Conservation (phyloP, 805 yeast species). For the Isabelozyma gotoi region DNA sequence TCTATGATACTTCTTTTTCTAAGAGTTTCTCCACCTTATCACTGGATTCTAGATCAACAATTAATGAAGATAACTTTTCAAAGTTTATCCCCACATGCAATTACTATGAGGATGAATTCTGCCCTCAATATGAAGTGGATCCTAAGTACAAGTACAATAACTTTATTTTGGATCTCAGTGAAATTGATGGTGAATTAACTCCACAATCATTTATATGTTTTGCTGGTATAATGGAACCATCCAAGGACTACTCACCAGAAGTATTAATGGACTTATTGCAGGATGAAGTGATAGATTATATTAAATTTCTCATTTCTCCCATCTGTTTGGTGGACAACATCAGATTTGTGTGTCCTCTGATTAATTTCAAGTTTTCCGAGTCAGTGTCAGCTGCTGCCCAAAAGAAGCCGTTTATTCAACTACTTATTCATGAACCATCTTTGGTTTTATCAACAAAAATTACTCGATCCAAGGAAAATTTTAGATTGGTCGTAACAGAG, state of each 20-base stretch:
- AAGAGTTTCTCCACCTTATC: slow-evolving; percentile 10
- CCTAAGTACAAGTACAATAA: slow-evolving; percentile 53
- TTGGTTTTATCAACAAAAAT: slow-evolving; percentile 25
- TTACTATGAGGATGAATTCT: slow-evolving; percentile 30
- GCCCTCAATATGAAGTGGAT: slow-evolving; percentile 27
- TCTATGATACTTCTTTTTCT: background rate
- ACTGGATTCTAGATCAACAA: slow-evolving; percentile 3
- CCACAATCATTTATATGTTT: slow-evolving; percentile 44
- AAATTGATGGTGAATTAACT: slow-evolving; percentile 45
- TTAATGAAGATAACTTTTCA: slow-evolving; percentile 1
- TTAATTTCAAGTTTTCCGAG: slow-evolving; percentile 40
- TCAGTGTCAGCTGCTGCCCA: slow-evolving; percentile 16
- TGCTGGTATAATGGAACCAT: slow-evolving; percentile 31
- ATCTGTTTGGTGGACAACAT: slow-evolving; percentile 39
- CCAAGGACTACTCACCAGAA: slow-evolving; percentile 40
- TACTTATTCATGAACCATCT: slow-evolving; percentile 36
- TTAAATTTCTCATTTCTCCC: slow-evolving; percentile 34
- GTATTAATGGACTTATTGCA: slow-evolving; percentile 67
- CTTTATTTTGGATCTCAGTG: slow-evolving; percentile 54
- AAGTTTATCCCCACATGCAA: slow-evolving; percentile 19
- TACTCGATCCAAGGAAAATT: slow-evolving; percentile 1
- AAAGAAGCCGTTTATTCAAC: slow-evolving; percentile 20
- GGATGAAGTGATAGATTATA: slow-evolving; percentile 48
- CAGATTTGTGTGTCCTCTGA: slow-evolving; percentile 48
- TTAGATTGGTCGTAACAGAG: slow-evolving; percentile 3